Conservation (phyloP, 2,329 filamentous ascomycete species). For the Aspergillus fumigatus region DNA sequence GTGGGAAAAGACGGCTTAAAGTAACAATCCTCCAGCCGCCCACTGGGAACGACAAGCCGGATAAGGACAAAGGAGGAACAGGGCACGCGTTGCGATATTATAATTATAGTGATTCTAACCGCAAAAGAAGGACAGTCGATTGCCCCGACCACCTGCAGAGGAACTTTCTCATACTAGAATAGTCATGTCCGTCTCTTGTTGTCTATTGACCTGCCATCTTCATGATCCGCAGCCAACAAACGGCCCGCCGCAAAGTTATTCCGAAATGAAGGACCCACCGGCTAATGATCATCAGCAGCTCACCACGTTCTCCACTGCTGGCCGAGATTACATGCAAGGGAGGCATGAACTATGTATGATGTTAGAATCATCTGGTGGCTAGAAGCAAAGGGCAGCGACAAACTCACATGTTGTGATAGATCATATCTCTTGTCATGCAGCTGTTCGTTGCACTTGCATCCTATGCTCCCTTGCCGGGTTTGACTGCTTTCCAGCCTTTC, state of each 20-base stretch:
- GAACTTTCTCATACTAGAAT: too few relatives aligned
- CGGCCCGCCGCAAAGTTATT: slow-evolving; percentile 23
- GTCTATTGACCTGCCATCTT: background rate
- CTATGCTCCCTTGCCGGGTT: background rate
- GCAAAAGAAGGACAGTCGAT: background rate
- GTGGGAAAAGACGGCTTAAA: background rate
- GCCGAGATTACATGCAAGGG: background rate
- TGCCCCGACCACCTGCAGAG: background rate
- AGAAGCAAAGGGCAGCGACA: background rate
- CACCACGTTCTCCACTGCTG: slow-evolving; percentile 5
- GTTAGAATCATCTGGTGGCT: background rate
- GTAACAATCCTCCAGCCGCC: background rate
- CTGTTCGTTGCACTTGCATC: background rate
- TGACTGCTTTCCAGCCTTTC: background rate
- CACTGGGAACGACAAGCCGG: background rate
- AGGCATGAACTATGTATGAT: background rate
- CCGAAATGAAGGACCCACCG: slow-evolving; percentile 25
- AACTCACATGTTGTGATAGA: background rate
- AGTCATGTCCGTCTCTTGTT: too few relatives aligned
- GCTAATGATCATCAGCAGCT: slow-evolving; percentile 5
- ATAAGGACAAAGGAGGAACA: slow-evolving; percentile 6
- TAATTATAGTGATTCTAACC: background rate
- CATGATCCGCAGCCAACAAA: slow-evolving; percentile 14
- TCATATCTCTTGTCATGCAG: background rate
- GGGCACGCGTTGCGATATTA: background rate